Evolutionary conservation across 352 stramenopile genomes (phyloP).

Genomic region (Phytophthora podocarpi): DNA sequence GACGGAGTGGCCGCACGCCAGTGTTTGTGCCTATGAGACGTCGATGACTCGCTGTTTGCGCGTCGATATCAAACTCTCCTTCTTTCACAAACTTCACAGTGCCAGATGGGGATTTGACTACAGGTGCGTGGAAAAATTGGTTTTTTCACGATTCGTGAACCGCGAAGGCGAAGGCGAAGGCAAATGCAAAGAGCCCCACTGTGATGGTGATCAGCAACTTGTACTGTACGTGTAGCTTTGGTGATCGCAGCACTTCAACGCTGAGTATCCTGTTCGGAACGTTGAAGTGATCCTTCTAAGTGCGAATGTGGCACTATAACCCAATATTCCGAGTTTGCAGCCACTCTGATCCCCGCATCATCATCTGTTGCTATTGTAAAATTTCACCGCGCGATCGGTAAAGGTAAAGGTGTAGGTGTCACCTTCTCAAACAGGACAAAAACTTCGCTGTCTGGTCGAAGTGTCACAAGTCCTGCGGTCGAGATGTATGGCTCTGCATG

Average conservation of each 20-base stretch:
- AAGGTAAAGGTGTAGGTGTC: no score
- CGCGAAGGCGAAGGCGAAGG: no score
- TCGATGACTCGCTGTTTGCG: not conserved
- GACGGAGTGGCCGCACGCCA: constrained; percentile 16
- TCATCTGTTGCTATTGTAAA: not conserved
- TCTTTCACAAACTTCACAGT: not conserved
- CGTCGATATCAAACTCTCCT: no score
- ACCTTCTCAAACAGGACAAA: not conserved
- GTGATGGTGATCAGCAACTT: no score
- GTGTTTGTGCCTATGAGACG: constrained; percentile 13
- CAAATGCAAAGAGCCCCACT: no score
- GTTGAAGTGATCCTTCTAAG: no score
- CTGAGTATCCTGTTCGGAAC: no score
- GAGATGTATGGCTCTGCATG: constrained; percentile 8
- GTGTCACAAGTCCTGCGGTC: constrained; percentile 20
- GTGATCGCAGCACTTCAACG: constrained; percentile 3
- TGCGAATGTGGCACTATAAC: no score
- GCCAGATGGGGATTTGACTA: constrained; percentile 11
- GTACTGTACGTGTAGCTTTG: not conserved
- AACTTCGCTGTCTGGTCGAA: constrained; percentile 18
- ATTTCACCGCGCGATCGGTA: constrained; percentile 26
- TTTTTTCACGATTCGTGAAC: not conserved
- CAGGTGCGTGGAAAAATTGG: constrained; percentile 13
- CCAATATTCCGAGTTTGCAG: no score
- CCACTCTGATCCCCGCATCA: no score